Percentiles rank a stretch among this genome's conserved stretches.
These are phyloP conservation scores for Beauveria medogensis DNA, from an alignment of 2,329 filamentous ascomycete genomes.

Conservation along the genomic window DNA sequence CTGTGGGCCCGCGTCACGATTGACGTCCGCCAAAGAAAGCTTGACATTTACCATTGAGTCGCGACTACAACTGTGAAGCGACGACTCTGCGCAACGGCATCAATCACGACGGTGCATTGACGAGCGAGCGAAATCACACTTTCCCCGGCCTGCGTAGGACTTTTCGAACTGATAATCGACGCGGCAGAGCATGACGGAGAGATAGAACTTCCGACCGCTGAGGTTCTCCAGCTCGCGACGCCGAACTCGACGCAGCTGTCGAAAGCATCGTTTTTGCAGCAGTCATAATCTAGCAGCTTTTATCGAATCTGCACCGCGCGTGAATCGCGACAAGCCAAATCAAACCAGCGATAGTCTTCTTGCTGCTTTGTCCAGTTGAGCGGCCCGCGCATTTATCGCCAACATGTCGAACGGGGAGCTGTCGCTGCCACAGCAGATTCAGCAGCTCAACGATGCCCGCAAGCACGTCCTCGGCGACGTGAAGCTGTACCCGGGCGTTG, in stretches of 20 bases:
- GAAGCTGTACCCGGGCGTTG: slow-evolving; percentile 82
- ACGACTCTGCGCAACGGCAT: not conserved
- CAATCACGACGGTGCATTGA: not conserved
- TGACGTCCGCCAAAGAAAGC: slow-evolving; percentile 8
- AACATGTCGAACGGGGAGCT: slow-evolving; percentile 46
- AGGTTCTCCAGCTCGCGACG: slow-evolving; percentile 2
- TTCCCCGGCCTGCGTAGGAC: not conserved
- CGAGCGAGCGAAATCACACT: not conserved
- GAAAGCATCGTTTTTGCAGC: not conserved
- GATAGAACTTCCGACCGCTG: slow-evolving; percentile 8
- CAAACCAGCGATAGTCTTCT: not conserved
- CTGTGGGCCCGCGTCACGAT: slow-evolving; percentile 8
- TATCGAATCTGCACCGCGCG: not conserved
- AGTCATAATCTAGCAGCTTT: not conserved
- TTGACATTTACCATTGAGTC: not conserved
- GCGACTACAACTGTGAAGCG: not conserved
- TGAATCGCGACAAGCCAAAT: not conserved
- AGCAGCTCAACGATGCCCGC: slow-evolving; percentile 83
- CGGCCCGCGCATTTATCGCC: not conserved
- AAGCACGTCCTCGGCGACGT: slow-evolving; percentile 82
- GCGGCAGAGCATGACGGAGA: slow-evolving; percentile 5
- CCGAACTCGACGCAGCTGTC: not conserved
- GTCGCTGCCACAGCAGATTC: slow-evolving; percentile 66
- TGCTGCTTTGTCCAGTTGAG: not conserved
- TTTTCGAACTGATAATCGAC: not conserved